Evolutionary conservation across 208 protist species (phyloP), one percentile per base, ranked within the genome.

Genomic region (Blechomonas ayalai): DNA sequence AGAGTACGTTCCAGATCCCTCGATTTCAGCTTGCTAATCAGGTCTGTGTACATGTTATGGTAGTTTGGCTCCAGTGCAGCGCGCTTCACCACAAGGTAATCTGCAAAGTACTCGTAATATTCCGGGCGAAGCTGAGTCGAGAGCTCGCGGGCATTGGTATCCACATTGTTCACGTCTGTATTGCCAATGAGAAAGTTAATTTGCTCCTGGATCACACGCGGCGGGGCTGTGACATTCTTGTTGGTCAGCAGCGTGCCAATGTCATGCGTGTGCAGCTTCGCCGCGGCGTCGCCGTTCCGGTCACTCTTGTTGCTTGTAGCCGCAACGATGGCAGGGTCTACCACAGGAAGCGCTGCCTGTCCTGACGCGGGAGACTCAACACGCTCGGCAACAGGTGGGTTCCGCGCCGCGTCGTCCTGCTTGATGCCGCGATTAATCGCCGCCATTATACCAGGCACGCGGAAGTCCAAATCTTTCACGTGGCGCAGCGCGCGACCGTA

Each of bases 31-130:
- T 77, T 78, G 4, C 70, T 61, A 37, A 97, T 48, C 12, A 97
- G 70, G 12, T 82, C 55, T 20, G 90, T 62, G 70, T 98, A 98
- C 32, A 97, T 73, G 28, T 25, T 41, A 59, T 99, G 96, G 75
- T 97, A 98, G 78, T 99, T 99, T 5, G 94, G 90, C 75, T 99
- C 97, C 10, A 97, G 78, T n/a, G 88, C 79, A 1, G 94, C 97
- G 25, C 98, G 95, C 66, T 98, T 99, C 13, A 98, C 82, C 12
- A 99, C 97, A 3, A 99, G 60, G 62, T 99, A 99, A 49, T 98
- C 83, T 4, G 96, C 82, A 58, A 96, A 93, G 74, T 90, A 95
- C 52, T 90, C 78, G 59, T 90, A 83, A 53, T 86, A 90, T 67
- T 91, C 82, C 2, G 83, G 78, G 23, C 74, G 72, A 37, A 96